Evolutionary conservation across 2,329 filamentous ascomycete species (phyloP), one percentile per base, ranked within the genome.

Genomic region (Fonsecaea nubica): DNA sequence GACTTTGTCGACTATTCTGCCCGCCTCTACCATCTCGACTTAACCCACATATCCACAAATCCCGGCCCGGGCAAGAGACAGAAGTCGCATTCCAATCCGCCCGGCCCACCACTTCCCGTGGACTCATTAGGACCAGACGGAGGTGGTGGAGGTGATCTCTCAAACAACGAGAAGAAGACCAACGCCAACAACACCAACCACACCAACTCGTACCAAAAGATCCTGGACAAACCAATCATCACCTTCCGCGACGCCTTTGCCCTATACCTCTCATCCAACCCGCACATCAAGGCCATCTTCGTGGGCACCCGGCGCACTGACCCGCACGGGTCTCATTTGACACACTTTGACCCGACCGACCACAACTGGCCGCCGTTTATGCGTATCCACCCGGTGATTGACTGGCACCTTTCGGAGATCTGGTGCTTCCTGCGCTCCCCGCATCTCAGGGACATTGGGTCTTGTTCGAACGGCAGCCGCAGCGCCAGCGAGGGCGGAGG

Each of bases 391-490:
- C 94, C 95, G 0, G 91, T 99, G 9, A 93, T 99, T 75, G 95
- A 99, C 79, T 99, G 95, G 95, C 92, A 95, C 77, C 97, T 97
- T 78, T 87, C 88, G 10, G 94, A 98, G 77, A 94, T 98, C 62
- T 98, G 95, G 95, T 87, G 89, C 18, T 93, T 96, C 75, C 83
- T 92, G 84, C 75, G 74, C 57, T 59, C 54, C 90, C 70, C 70
- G 35, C 88, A 91, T 74, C 81, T 98, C 35, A 84, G 87, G 1
- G 88, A 68, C 45, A 52, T 68, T n/a, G 54, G 61, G 18, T 9
- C 2, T 10, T 25, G 8, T 21, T 25, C 25, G 45, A 12, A 50
- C 8, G 18, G 36, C 4, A 3, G 7, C 13, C 3, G 45, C 45
- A 12, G 40, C 40, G 40, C 45, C 18, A 50, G 45, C 45, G 18